These are phyloP conservation scores for Uromyces viciae-fabae DNA, from an alignment of 1,284 basidiomycete species.

Conservation along the genomic window DNA sequence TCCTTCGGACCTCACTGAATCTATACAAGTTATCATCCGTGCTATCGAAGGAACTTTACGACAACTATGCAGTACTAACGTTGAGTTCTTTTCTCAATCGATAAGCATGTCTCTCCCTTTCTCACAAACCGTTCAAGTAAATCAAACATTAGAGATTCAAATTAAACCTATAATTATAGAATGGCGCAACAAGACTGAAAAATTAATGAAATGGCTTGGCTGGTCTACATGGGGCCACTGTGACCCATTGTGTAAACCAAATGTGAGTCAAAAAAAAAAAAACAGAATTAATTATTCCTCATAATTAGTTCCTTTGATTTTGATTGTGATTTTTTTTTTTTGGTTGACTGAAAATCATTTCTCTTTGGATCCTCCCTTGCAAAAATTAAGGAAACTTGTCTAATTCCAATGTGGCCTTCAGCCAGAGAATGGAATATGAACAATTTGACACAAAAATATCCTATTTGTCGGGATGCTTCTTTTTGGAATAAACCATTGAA, in stretches of 20 bases:
- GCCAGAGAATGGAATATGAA: too few species aligned
- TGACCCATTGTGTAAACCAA: background rate
- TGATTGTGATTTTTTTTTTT: background rate
- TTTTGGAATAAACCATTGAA: too few species aligned
- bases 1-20: background rate
- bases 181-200: background rate
- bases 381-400: constrained; percentile 22
- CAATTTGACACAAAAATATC: background rate
- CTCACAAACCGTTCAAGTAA: background rate
- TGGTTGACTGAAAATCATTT: background rate
- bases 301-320: background rate
- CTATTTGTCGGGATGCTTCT: background rate
- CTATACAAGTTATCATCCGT: background rate
- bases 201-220: constrained; percentile 23
- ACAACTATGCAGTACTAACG: background rate
- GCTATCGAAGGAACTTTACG: constrained; percentile 21
- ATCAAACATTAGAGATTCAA: background rate
- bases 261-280: too few species aligned
- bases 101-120: background rate
- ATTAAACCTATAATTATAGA: background rate
- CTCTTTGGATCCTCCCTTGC: background rate
- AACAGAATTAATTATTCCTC: too few species aligned
- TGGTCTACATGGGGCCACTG: constrained; percentile 2
- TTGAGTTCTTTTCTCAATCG: background rate
- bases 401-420: constrained; percentile 37